Base-by-base conservation (phyloP, 805 yeast genomes). In the Sugiyamaella marilandica region DNA sequence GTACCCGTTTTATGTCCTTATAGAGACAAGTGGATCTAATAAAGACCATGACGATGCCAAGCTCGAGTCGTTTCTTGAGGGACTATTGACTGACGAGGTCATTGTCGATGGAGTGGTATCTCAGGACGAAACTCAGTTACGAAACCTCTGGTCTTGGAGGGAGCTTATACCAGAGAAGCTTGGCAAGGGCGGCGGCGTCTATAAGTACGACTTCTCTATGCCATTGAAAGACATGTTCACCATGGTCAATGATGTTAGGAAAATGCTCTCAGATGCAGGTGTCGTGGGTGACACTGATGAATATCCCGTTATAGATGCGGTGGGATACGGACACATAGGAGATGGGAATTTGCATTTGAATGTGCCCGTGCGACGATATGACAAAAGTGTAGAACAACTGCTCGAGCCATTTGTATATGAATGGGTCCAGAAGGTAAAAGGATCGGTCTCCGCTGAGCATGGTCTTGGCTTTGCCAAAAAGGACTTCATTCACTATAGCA, bases 301-400 rank as follows among this genome's bases (percentile, higher is more conserved):
- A 8, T 78, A 77, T 67, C 96, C 97, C 1, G 97, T 87, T 1
- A 84, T 88, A 50, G 85, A 82, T 55, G 95, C 95, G 10, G 83
- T 92, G 59, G 99, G 99, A 0, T 94, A 92, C 64, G 99, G 99
- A n/a, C 99, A 94, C 65, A 80, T 94, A 63, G 99, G 99, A 52
- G 99, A 94, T 67, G 98, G 99, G 50, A 94, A 94, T 71, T 74
- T 94, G 63, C 99, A 94, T 69, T 79, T 94, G 65, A 94, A 94
- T 66, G 95, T 94, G 49, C 85, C 95, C 41, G 96, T 90, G 14
- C 81, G 97, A 69, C 79, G 82, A 63, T 94, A 94, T 71, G 77
- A 77, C 57, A 84, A 87, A 67, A 80, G 77, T 26, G 87, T 94
- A 51, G 98, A 94, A 71, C 72, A 78, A 51, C 80, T 78, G 1